Evolutionary conservation across 176 grass and related monocot genomes (phyloP).

Genomic region (Urochloa ruziziensis): DNA sequence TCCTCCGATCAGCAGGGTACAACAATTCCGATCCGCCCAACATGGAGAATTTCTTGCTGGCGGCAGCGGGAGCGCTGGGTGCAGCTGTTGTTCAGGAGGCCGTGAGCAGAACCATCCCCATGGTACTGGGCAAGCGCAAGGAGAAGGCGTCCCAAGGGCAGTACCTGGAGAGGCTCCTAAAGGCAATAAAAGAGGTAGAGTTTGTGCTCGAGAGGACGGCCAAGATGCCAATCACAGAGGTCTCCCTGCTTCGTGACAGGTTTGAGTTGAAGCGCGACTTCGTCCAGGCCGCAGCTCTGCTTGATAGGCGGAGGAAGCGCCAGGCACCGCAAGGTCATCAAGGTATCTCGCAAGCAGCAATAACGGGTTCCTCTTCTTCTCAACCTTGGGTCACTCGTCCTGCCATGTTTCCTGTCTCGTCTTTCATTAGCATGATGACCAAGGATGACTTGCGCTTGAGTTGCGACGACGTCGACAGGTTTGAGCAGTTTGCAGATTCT

Average conservation of each 20-base stretch:
- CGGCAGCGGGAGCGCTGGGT: no score
- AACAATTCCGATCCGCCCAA: no score
- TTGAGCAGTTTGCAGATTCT: not conserved
- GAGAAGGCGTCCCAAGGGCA: no score
- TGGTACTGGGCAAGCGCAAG: no score
- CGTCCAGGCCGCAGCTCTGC: not conserved
- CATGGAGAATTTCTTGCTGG: no score
- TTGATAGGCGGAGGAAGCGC: not conserved
- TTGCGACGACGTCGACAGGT: not conserved
- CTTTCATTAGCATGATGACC: not conserved
- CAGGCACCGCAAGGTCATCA: not conserved
- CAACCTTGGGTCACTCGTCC: no score
- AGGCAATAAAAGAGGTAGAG: not conserved
- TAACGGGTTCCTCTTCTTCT: no score
- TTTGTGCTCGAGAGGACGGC: not conserved
- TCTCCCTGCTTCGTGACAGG: not conserved
- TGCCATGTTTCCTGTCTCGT: no score
- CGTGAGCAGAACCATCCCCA: no score
- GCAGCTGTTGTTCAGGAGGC: no score
- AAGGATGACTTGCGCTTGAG: not conserved
- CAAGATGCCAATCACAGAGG: not conserved
- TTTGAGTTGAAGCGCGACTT: not conserved
- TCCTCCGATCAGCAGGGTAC: no score
- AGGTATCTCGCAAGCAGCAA: not conserved
- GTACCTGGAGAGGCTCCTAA: no score